Evolutionary conservation across 306 rosid genomes (phyloP).

Genomic region (Mimosa bimucronata): DNA sequence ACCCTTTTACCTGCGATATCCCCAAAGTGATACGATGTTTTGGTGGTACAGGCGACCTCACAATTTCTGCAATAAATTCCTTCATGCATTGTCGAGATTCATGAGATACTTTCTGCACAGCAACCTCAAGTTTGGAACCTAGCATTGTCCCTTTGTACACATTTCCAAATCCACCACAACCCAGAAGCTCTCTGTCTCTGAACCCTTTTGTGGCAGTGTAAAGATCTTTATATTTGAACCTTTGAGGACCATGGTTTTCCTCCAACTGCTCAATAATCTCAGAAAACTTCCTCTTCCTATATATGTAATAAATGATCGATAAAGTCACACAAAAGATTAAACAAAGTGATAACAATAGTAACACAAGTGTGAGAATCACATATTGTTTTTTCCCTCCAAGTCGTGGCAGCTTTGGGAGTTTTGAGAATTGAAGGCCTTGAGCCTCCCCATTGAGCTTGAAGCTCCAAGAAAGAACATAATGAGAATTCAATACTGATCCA

Average conservation of each 20-base stretch:
- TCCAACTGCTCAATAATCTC: constrained; percentile 52
- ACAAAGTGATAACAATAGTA: not conserved
- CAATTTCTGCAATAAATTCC: constrained; percentile 68
- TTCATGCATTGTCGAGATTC: constrained; percentile 70
- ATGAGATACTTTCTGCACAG: constrained; percentile 52
- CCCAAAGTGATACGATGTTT: too few species aligned
- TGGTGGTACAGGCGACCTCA: constrained; percentile 63
- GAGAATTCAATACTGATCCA: not conserved
- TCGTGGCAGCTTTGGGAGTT: constrained; percentile 29
- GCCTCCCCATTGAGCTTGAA: not conserved
- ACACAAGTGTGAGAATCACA: not conserved
- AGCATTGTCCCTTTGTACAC: constrained; percentile 42
- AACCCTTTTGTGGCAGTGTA: constrained; percentile 52
- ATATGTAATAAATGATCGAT: constrained; percentile 28
- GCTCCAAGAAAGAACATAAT: not conserved
- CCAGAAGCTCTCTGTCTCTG: constrained; percentile 39
- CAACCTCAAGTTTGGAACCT: constrained; percentile 37
- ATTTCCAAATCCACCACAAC: constrained; percentile 42
- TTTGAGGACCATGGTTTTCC: constrained; percentile 57
- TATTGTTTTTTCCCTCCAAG: not conserved
- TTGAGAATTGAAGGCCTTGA: not conserved
- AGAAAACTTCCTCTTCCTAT: constrained; percentile 35
- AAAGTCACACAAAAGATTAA: not conserved
- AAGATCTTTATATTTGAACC: constrained; percentile 56
- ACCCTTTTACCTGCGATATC: too few species aligned